A percentile compares a stretch with the other conserved stretches of the same genome.
phyloP scores from a whole-genome alignment of 257 asterid species.

The Capsicum chinense region DNA sequence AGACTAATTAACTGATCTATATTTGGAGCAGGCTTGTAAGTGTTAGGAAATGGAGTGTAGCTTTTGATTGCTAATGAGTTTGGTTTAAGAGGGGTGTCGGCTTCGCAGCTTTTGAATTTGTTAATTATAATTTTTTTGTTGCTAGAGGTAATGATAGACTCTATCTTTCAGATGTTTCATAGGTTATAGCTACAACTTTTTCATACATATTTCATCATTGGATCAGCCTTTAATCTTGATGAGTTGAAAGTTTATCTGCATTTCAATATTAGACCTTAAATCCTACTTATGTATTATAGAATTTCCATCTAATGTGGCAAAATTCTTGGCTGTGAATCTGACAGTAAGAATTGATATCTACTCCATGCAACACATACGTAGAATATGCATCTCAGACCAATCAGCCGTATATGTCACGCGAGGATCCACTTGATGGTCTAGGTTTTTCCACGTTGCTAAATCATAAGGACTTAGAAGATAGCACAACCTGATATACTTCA shows the following conservation, averaged over 20 bases:
- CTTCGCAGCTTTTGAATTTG: neutral
- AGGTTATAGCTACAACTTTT: neutral
- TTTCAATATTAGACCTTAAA: neutral
- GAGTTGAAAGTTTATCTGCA: neutral
- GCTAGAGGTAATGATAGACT: neutral
- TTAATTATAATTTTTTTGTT: neutral
- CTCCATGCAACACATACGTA: neutral
- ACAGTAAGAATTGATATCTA: constrained; percentile 3
- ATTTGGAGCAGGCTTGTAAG: neutral
- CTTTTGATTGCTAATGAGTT: neutral
- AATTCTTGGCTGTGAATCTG: constrained; percentile 12
- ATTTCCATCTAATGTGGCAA: neutral
- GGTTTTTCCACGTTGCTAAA: neutral
- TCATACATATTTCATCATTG: neutral
- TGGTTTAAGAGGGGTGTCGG: neutral
- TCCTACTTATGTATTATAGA: neutral
- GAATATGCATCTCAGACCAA: neutral
- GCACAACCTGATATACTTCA: neutral
- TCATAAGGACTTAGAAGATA: neutral
- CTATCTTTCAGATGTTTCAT: constrained; percentile 17
- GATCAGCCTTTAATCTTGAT: neutral
- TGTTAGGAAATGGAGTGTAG: neutral
- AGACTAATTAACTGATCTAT: constrained; percentile 17
- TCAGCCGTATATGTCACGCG: neutral
- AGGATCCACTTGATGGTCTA: neutral